Evolutionary conservation across 1,284 basidiomycete species (phyloP), one percentile per base, ranked within the genome.

Genomic region (Irpex lacteus): DNA sequence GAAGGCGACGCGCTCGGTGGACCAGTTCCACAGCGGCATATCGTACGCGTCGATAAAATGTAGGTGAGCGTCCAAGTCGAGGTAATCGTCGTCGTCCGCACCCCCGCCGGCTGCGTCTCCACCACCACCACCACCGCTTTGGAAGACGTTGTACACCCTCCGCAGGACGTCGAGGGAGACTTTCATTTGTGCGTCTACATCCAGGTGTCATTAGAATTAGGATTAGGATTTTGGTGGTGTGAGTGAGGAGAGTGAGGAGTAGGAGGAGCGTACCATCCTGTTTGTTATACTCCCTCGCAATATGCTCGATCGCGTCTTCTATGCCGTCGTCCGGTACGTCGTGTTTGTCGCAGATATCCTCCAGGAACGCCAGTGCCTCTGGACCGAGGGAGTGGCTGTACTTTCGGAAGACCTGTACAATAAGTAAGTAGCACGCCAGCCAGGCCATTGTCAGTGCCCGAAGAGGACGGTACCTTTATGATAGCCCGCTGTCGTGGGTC

Each of bases 11-110:
- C 94, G 82, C 69, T 96, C 90, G 21, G 83, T 80, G 40, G 95
- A 95, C 86, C 95, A 99, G 69, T 89, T 85, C 86, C 95, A 93
- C 7, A 89, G 80, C 0, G 97, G 97, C 94, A 98, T 98, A 44
- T 96, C 91, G 70, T 96, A 98, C 8, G 96, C 90, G 74, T 98
- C 89, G 40, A 98, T 81, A 64, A 98, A 82, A 68, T 88, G 87
- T 57, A 99, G 81, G 74, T 97, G 94, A 26, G 86, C 87, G 56
- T 96, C 91, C 5, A 94, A 89, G 68, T 98, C 95, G 26, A 96
- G 81, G 26, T 87, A 77, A 34, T 92, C 89, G 49, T 84, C 82
- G 64, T 80, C 78, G 40, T 82, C 83, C 21, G 36, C n/a, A 8
- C 21, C 21, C 21, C 21, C 21, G 3, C 21, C 21, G 21, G 83